Evolutionary conservation across 441 rosid genomes (phyloP).

Genomic region (Populus trichocarpa): DNA sequence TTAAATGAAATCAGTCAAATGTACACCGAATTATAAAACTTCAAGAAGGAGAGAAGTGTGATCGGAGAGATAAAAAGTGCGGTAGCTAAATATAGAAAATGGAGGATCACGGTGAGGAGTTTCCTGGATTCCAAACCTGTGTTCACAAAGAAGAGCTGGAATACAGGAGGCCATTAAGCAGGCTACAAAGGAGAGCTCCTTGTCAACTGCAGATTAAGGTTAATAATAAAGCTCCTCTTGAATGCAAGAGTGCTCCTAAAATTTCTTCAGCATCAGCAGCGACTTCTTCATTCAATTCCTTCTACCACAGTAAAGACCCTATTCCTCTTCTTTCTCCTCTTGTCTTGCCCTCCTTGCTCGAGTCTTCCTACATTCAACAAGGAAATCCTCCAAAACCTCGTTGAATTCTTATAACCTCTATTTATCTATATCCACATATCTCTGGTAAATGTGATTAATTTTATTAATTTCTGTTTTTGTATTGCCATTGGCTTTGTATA

Average conservation of each 20-base stretch:
- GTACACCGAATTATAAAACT: not conserved
- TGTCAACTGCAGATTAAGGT: slow-evolving; percentile 52
- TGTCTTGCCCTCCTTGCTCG: slow-evolving; percentile 49
- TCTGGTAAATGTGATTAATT: not conserved
- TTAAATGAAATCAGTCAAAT: not conserved
- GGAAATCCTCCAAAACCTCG: slow-evolving; percentile 33
- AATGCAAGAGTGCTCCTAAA: slow-evolving; percentile 7
- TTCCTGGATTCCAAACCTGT: slow-evolving; percentile 57
- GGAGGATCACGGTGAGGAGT: slow-evolving; percentile 47
- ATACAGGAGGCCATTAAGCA: slow-evolving; percentile 43
- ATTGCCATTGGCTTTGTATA: slow-evolving; percentile 12
- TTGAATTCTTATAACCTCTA: not conserved
- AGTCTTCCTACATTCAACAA: slow-evolving; percentile 30
- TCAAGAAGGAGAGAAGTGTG: not conserved
- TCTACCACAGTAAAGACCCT: slow-evolving; percentile 54
- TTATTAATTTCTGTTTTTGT: not conserved
- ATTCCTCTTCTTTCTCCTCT: slow-evolving; percentile 81
- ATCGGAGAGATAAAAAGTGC: not conserved
- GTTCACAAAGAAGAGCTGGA: slow-evolving; percentile 48
- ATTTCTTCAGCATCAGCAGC: slow-evolving; percentile 18
- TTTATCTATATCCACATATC: not conserved
- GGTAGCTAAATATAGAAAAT: slow-evolving; percentile 14
- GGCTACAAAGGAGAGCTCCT: slow-evolving; percentile 60
- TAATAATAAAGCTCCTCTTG: not conserved
- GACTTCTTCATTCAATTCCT: slow-evolving; percentile 31